Conservation (phyloP, 1,139 yeast species). For the Yamadazyma atlantica region DNA sequence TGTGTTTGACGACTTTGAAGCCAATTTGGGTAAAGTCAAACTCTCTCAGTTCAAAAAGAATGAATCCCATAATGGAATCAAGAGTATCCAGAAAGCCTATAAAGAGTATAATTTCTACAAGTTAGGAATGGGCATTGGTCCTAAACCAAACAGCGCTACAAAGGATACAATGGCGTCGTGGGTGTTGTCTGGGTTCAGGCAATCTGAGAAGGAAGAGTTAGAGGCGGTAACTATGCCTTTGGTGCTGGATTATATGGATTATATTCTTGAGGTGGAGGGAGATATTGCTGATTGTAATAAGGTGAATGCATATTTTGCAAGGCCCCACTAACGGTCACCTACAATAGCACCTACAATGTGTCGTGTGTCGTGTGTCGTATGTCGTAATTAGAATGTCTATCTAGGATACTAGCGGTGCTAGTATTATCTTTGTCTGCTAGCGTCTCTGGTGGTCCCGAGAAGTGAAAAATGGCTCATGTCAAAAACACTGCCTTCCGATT, state of each 20-base stretch:
- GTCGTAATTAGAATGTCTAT: too few relatives aligned
- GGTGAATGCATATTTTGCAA: slow-evolving; percentile 18
- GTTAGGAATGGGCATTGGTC: slow-evolving; percentile 46
- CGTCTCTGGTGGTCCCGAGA: neutral
- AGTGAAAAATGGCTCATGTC: slow-evolving; percentile 2
- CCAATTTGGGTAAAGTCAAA: slow-evolving; percentile 27
- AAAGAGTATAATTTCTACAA: slow-evolving; percentile 20
- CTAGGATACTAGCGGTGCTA: too few relatives aligned
- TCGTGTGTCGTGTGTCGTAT: too few relatives aligned
- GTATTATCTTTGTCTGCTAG: too few relatives aligned
- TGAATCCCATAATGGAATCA: slow-evolving; percentile 45
- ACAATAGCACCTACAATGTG: too few relatives aligned
- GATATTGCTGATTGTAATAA: slow-evolving; percentile 22
- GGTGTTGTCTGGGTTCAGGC: slow-evolving; percentile 35
- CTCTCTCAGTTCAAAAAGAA: slow-evolving; percentile 30
- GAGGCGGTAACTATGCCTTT: slow-evolving; percentile 18
- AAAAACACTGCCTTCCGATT: neutral
- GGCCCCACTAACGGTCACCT: too few relatives aligned
- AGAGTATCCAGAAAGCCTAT: slow-evolving; percentile 20
- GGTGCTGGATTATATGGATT: slow-evolving; percentile 19
- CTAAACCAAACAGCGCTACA: slow-evolving; percentile 38
- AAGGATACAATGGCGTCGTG: slow-evolving; percentile 38
- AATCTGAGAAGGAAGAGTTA: slow-evolving; percentile 19
- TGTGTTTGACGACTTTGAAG: slow-evolving; percentile 44
- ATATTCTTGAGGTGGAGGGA: slow-evolving; percentile 18